Conservation (phyloP, 208 protist genomes). For the Leishmania braziliensis region DNA sequence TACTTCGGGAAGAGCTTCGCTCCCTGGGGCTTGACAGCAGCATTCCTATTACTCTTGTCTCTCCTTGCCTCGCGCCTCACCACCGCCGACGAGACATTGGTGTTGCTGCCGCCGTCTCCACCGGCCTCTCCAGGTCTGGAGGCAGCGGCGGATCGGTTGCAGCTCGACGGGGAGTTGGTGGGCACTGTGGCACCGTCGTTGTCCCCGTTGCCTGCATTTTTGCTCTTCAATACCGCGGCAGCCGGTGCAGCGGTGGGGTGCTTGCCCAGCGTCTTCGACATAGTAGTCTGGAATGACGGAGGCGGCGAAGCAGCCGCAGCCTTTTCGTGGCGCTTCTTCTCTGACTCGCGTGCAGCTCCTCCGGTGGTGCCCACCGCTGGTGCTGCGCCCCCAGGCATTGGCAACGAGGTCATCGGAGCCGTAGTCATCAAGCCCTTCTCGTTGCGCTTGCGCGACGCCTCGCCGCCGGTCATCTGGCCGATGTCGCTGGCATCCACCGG, state of each 20-base stretch:
- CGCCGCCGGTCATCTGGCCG: constrained; percentile 54
- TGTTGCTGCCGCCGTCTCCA: neutral
- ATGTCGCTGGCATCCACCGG: constrained; percentile 43
- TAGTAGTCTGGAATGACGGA: neutral
- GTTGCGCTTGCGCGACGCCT: constrained; percentile 46
- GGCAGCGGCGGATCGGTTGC: neutral
- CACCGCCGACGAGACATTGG: neutral
- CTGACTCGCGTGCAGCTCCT: neutral
- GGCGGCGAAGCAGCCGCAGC: neutral
- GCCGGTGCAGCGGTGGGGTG: constrained; percentile 1
- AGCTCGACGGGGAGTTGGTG: neutral
- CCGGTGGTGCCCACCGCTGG: neutral
- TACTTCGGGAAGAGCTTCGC: constrained; percentile 2
- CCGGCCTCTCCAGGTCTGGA: neutral
- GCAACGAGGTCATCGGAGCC: neutral
- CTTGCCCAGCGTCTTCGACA: constrained; percentile 10
- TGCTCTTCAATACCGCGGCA: neutral
- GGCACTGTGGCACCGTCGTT: neutral
- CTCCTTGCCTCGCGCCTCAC: neutral
- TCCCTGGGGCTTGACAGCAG: neutral
- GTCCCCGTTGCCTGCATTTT: neutral
- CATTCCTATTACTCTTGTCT: too few species aligned
- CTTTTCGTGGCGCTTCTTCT: neutral
- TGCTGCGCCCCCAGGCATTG: neutral
- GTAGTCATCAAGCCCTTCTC: constrained; percentile 26